Evolutionary conservation across 2,329 filamentous ascomycete species (phyloP).

Genomic region (Chaetomiaceae sp.): DNA sequence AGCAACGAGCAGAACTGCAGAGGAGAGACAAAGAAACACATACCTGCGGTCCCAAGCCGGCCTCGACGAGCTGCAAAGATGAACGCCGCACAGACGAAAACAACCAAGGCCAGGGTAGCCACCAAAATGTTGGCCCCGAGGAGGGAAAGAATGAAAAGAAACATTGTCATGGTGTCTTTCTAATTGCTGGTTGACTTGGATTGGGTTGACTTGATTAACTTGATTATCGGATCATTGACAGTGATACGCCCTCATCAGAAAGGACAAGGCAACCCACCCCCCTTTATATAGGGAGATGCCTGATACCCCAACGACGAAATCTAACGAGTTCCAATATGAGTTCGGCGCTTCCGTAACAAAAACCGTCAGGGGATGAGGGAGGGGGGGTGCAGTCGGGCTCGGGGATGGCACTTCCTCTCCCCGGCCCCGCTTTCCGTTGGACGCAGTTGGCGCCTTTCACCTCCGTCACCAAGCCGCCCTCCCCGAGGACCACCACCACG

Average conservation of each 20-base stretch:
- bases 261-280: neutral
- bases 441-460: no score
- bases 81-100: neutral
- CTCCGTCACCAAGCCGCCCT: no score
- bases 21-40: neutral
- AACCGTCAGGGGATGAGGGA: neutral
- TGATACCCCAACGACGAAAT: neutral
- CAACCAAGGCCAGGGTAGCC: no score
- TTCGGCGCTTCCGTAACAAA: constrained; percentile 1
- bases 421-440: neutral
- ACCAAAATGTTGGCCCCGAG: no score
- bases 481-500: neutral
- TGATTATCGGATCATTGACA: neutral
- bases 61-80: neutral
- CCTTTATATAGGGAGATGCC: neutral
- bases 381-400: neutral
- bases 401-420: neutral
- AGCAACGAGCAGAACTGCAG: no score
- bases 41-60: neutral
- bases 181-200: no score
- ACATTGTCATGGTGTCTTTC: no score
- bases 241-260: neutral
- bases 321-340: neutral
- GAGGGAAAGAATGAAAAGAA: no score
- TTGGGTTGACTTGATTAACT: neutral